A percentile compares a stretch with the other conserved stretches of the same genome.
Evolutionary conservation across 1,284 basidiomycete species (phyloP).

Genomic region (Testicularia cyperi): DNA sequence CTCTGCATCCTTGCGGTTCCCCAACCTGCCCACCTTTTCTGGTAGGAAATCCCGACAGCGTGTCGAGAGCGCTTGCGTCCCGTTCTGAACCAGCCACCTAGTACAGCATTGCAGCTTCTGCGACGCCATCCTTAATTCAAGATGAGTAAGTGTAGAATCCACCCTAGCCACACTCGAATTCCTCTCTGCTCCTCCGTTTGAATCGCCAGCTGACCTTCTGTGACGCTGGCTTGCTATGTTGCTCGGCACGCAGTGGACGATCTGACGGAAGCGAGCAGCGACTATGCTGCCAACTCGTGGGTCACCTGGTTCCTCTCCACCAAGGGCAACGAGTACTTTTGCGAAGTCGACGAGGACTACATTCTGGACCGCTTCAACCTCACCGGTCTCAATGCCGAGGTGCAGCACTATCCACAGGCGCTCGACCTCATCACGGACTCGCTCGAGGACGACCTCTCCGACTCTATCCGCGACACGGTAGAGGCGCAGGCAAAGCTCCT

Average conservation of each 20-base stretch:
- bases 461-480: constrained; percentile 51
- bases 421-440: constrained; percentile 83
- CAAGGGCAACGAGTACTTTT: constrained; percentile 87
- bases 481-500: constrained; percentile 57
- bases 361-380: constrained; percentile 98
- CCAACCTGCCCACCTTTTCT: no score
- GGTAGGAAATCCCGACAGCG: no score
- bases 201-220: no score
- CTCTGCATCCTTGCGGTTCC: no score
- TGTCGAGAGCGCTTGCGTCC: no score
- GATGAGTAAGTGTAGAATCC: constrained; percentile 16
- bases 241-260: constrained; percentile 69
- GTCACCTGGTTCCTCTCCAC: constrained; percentile 98
- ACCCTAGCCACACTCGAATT: no score
- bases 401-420: constrained; percentile 89
- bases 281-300: constrained; percentile 79
- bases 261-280: constrained; percentile 79
- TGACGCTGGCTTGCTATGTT: no score
- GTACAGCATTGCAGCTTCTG: no score
- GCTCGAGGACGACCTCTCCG: constrained; percentile 55
- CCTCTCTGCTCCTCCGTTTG: no score
- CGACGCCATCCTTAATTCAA: no score
- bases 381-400: constrained; percentile 93
- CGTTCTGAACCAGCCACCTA: no score
- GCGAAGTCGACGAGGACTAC: constrained; percentile 98